Base-by-base conservation (phyloP, 192 early-diverging fungal genomes). In the Phycomyces nitens region DNA sequence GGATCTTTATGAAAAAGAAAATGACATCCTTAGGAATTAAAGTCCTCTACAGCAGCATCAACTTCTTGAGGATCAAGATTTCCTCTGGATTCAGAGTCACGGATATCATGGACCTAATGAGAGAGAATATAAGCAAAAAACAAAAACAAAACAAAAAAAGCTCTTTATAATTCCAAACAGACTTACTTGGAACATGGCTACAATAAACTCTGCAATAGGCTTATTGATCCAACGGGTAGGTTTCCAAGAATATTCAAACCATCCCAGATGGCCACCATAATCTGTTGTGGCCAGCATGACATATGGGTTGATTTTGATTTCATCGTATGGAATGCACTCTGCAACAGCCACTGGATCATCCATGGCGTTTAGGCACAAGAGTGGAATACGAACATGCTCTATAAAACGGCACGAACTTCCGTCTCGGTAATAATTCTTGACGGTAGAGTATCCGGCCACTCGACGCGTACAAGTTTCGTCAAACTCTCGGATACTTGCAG, bases 191-290 rank as follows among this genome's bases (percentile, higher is more conserved):
- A 69, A 69, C 53, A 89, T 76, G 10, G 89, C 88, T 29, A 74
- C 68, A 59, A 82, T 80, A 50, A 84, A 89, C 72, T 92, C 88
- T 12, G 81, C 74, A 50, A 92, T 74, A 14, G 90, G 87, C 12
- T 84, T 77, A 14, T 82, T 78, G 47, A 77, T 81, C 90, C 90
- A 92, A 44, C 83, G 68, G 8, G 68, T 69, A 23, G 80, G 77
- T 18, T 58, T 55, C 24, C 63, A 59, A 27, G 80, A 74, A 21
- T 79, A 78, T 53, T 88, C 78, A 74, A 91, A 92, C 89, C 89
- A 98, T 5, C 94, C 96, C 42, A 98, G 78, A 68, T 98, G 96
- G 12, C 96, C 96, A 60, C 96, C 96, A 41, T 81, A 77, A 10
- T 72, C 63, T 1, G 96, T 98, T 5, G 89, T 87, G 3, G 88